Evolutionary conservation across 345 rosid genomes (phyloP).

Genomic region (Arabidopsis arenosa): DNA sequence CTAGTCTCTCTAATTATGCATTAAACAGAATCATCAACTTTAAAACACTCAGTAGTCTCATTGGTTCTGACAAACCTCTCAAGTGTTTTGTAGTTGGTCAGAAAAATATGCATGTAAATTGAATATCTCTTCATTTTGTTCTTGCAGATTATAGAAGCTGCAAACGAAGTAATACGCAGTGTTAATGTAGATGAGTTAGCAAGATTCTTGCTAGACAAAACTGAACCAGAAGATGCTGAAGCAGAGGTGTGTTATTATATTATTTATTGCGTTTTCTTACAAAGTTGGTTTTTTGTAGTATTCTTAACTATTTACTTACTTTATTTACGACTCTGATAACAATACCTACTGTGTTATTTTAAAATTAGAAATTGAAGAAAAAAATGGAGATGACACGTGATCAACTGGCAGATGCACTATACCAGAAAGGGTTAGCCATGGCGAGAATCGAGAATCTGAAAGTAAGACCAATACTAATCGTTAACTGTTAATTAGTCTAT

Average conservation of each 20-base stretch:
- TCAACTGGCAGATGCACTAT: slow-evolving; percentile 82
- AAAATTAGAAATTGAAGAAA: slow-evolving; percentile 61
- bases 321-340: slow-evolving; percentile 2
- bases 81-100: background rate
- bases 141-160: slow-evolving; percentile 73
- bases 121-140: slow-evolving; percentile 32
- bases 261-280: slow-evolving; percentile 2
- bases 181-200: slow-evolving; percentile 80
- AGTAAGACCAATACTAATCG: slow-evolving; percentile 45
- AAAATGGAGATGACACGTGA: slow-evolving; percentile 86
- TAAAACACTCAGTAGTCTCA: background rate
- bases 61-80: slow-evolving; percentile 16
- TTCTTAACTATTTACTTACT: background rate
- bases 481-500: slow-evolving; percentile 27
- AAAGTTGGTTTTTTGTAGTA: background rate
- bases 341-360: slow-evolving; percentile 1
- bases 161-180: slow-evolving; percentile 77
- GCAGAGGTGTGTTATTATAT: slow-evolving; percentile 64
- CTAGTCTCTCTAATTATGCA: slow-evolving; percentile 9
- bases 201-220: slow-evolving; percentile 65
- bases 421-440: slow-evolving; percentile 86
- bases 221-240: slow-evolving; percentile 92
- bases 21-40: background rate
- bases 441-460: slow-evolving; percentile 65
- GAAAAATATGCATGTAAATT: background rate